A percentile compares a stretch with the other conserved stretches of the same genome.
phyloP scores from a whole-genome alignment of 352 stramenopile genomes.

The Phytophthora tentaculata region DNA sequence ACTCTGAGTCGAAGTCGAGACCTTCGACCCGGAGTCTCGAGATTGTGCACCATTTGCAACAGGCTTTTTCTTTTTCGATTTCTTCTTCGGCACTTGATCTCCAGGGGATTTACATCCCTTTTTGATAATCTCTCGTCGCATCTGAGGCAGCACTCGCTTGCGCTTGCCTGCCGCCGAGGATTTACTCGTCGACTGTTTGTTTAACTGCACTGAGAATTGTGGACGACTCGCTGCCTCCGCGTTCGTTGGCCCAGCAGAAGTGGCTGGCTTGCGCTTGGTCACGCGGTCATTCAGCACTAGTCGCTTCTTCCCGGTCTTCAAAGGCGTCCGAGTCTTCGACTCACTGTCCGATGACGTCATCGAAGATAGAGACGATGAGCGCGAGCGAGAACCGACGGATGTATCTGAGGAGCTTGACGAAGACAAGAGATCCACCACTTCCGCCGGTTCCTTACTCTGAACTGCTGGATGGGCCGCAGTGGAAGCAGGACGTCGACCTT shows the following conservation, averaged over 20 bases:
- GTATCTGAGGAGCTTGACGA: conserved; percentile 31
- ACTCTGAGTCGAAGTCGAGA: neutral
- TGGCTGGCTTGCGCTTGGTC: neutral
- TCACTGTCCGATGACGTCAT: conserved; percentile 20
- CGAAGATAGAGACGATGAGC: conserved; percentile 14
- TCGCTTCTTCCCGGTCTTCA: conserved; percentile 16
- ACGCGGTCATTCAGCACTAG: conserved; percentile 22
- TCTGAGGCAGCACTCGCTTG: conserved; percentile 19
- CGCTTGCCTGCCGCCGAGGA: conserved; percentile 12
- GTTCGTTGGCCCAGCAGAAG: neutral
- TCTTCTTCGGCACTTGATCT: conserved; percentile 9
- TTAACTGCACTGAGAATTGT: too few relatives aligned
- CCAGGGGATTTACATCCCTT: conserved; percentile 2
- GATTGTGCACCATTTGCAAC: conserved; percentile 1
- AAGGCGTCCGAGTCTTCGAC: neutral
- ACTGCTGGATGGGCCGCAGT: neutral
- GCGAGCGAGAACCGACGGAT: neutral
- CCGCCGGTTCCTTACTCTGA: conserved; percentile 2
- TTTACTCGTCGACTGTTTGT: neutral
- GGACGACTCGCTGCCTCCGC: neutral
- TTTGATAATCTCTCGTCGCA: conserved; percentile 13
- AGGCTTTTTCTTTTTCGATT: conserved; percentile 6
- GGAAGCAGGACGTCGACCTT: conserved; percentile 5
- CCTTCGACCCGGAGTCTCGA: neutral
- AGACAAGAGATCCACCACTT: conserved; percentile 33